Evolutionary conservation across 1,139 yeast species (phyloP).

Genomic region (Geotrichum klebahnii): DNA sequence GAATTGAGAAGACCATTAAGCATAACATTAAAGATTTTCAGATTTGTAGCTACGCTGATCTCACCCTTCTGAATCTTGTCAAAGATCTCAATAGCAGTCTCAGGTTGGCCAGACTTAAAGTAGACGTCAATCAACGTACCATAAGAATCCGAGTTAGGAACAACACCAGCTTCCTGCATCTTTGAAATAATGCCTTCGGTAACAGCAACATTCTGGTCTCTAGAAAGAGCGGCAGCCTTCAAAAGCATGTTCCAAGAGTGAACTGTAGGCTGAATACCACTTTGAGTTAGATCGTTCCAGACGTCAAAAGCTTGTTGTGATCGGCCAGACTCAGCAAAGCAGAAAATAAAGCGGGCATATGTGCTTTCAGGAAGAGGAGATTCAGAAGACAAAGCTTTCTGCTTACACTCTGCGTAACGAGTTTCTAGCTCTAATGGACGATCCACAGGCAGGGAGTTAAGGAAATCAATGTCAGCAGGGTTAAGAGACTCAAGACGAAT

Average conservation of each 20-base stretch:
- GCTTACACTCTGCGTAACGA: conserved; percentile 29
- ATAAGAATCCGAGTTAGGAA: conserved; percentile 43
- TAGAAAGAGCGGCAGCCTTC: conserved; percentile 41
- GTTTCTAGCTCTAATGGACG: conserved; percentile 29
- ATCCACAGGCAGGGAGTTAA: conserved; percentile 29
- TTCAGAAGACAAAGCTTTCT: conserved; percentile 23
- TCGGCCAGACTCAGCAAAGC: conserved; percentile 37
- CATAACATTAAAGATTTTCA: conserved; percentile 37
- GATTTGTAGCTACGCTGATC: conserved; percentile 28
- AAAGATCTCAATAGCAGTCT: conserved; percentile 36
- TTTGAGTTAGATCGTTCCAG: conserved; percentile 43
- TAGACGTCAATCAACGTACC: conserved; percentile 41
- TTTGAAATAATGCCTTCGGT: conserved; percentile 42
- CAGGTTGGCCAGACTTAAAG: conserved; percentile 33
- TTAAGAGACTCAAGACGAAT: conserved; percentile 28
- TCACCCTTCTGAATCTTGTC: conserved; percentile 29
- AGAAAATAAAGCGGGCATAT: conserved; percentile 39
- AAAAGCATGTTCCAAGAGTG: conserved; percentile 48
- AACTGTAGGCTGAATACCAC: conserved; percentile 37
- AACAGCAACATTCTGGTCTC: conserved; percentile 34
- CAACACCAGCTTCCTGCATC: conserved; percentile 38
- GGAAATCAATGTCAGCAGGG: conserved; percentile 27
- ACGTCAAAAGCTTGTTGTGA: conserved; percentile 38
- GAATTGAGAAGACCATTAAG: conserved; percentile 35
- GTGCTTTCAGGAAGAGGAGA: conserved; percentile 32